phyloP scores from a whole-genome alignment of 176 grass and related monocot species.

The Urochloa ruziziensis region DNA sequence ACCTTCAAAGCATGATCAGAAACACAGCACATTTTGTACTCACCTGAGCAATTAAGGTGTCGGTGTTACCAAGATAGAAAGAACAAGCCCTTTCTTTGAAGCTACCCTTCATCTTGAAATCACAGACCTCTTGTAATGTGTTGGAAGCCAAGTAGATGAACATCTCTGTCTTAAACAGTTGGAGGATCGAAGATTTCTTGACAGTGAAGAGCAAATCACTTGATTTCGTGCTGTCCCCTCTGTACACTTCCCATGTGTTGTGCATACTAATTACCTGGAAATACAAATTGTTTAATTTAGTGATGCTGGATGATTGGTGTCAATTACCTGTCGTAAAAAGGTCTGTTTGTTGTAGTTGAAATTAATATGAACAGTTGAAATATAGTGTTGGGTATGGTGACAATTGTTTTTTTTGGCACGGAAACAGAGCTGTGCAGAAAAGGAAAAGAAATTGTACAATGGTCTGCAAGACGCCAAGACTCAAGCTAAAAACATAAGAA shows the following conservation, averaged over 20 bases:
- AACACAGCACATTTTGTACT: background rate
- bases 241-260: conserved; percentile 47
- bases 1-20: background rate
- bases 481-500: no score
- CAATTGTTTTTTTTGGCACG: no score
- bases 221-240: conserved; percentile 38
- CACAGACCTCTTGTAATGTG: conserved; percentile 25
- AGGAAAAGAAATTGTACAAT: no score
- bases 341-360: background rate
- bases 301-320: background rate
- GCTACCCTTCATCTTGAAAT: conserved; percentile 66
- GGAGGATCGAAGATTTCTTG: conserved; percentile 43
- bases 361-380: background rate
- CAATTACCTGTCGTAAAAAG: background rate
- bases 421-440: no score
- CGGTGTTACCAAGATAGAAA: conserved; percentile 37
- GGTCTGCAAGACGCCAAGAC: no score
- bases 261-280: conserved; percentile 39
- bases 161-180: conserved; percentile 41
- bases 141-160: conserved; percentile 54
- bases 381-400: no score
- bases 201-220: conserved; percentile 46
- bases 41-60: conserved; percentile 47
- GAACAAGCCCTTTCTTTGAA: conserved; percentile 37
- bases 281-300: background rate